phyloP scores from a whole-genome alignment of 257 asterid species.

The Scutellaria barbata region DNA sequence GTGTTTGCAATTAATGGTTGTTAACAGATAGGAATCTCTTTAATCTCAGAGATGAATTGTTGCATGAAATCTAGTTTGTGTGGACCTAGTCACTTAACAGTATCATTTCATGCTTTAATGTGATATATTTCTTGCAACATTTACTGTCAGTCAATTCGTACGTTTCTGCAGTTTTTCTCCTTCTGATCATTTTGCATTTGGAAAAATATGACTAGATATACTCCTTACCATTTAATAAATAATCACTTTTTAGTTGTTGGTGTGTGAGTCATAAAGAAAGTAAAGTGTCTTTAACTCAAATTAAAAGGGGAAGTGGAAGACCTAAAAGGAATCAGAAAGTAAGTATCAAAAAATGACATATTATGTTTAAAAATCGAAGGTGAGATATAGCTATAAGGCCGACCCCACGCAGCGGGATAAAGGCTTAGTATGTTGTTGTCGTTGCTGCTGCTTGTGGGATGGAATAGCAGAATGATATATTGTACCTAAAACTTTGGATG shows the following conservation, averaged over 20 bases:
- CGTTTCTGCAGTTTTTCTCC: background rate
- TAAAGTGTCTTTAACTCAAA: background rate
- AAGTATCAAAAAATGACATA: background rate
- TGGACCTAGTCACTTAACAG: background rate
- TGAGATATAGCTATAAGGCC: background rate
- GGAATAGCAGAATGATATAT: background rate
- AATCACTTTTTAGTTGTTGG: background rate
- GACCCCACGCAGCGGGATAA: conserved; percentile 7
- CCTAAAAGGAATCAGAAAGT: background rate
- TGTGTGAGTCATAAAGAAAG: background rate
- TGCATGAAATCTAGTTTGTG: background rate
- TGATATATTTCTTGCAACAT: background rate
- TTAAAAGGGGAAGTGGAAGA: background rate
- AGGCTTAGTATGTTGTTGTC: background rate
- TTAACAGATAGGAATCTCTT: background rate
- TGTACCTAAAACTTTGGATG: conserved; percentile 1
- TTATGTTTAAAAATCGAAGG: background rate
- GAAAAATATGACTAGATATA: background rate
- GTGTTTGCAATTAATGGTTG: conserved; percentile 6
- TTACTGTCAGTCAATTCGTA: background rate
- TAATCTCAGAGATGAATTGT: background rate
- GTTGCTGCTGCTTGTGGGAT: background rate
- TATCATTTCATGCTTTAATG: background rate
- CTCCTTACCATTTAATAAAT: background rate
- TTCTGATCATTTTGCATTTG: background rate